Evolutionary conservation across 805 yeast species (phyloP).

Genomic region (Cyberlindnera galapagoensis): DNA sequence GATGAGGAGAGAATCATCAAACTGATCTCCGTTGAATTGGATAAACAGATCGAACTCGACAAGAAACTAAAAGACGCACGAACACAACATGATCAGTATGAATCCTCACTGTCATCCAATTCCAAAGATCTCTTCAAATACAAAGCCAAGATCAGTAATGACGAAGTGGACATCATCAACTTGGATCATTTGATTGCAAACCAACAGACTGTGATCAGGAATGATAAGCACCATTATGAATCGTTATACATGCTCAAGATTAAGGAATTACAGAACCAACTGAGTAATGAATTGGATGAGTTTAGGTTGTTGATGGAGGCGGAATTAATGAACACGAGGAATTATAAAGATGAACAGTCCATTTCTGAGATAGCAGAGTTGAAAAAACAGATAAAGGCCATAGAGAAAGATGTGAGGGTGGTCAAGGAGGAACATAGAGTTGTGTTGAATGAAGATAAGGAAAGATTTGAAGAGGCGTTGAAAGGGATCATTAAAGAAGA

Average conservation of each 20-base stretch:
- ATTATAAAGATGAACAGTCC: conserved; percentile 11
- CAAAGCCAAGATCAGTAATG: conserved; percentile 12
- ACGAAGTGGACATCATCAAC: conserved; percentile 11
- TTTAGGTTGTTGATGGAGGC: conserved; percentile 19
- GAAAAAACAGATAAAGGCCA: conserved; percentile 7
- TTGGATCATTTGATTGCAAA: conserved; percentile 10
- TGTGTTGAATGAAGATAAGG: conserved; percentile 2
- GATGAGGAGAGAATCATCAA: conserved; percentile 8
- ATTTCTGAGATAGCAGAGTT: conserved; percentile 16
- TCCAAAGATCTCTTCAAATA: conserved; percentile 4
- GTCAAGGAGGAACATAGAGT: conserved; percentile 6
- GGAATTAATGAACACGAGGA: conserved; percentile 26
- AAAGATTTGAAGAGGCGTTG: conserved; percentile 10
- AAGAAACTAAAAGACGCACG: conserved; percentile 7
- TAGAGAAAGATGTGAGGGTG: conserved; percentile 2
- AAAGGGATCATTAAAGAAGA: conserved; percentile 20
- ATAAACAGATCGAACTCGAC: conserved; percentile 7
- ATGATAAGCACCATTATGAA: conserved; percentile 10
- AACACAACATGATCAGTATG: conserved; percentile 5
- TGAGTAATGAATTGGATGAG: conserved; percentile 28
- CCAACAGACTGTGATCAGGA: conserved; percentile 1
- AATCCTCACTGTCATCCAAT: conserved; percentile 1
- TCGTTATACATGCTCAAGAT: conserved; percentile 16
- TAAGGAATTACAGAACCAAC: conserved; percentile 25
- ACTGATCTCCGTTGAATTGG: conserved; percentile 8